Percentiles rank a stretch among this genome's conserved stretches.
These are phyloP conservation scores for Phalaenopsis equestris DNA, from an alignment of 106 monocot genomes.

Conservation along the genomic window DNA sequence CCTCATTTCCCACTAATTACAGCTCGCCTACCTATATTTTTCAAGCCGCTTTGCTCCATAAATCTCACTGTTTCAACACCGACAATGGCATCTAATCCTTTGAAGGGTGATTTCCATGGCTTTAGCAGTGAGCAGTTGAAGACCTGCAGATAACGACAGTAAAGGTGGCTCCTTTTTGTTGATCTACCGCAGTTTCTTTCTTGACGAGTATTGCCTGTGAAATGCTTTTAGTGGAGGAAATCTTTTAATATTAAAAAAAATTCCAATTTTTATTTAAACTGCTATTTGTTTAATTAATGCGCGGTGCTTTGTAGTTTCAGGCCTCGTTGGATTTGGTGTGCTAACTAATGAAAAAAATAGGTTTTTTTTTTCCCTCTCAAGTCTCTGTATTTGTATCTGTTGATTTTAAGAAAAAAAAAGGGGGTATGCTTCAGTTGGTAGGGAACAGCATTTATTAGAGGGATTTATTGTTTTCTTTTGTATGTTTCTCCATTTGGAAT, in stretches of 20 bases:
- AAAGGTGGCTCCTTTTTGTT: constrained; percentile 2
- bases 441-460: neutral
- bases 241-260: neutral
- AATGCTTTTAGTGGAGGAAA: neutral
- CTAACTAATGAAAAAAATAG: neutral
- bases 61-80: neutral
- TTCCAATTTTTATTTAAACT: neutral
- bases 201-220: neutral
- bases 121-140: neutral
- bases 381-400: neutral
- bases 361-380: neutral
- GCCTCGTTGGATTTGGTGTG: neutral
- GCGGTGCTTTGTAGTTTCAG: neutral
- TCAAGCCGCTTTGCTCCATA: neutral
- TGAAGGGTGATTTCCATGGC: neutral
- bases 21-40: neutral
- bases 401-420: neutral
- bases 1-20: neutral
- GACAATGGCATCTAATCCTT: neutral
- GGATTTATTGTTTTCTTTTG: neutral
- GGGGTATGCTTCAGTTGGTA: neutral
- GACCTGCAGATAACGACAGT: neutral
- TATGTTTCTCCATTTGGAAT: neutral
- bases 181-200: neutral
- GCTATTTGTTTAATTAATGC: neutral